These are phyloP conservation scores for Leishmania tarentolae DNA, from an alignment of 208 protist species.

Conservation along the genomic window DNA sequence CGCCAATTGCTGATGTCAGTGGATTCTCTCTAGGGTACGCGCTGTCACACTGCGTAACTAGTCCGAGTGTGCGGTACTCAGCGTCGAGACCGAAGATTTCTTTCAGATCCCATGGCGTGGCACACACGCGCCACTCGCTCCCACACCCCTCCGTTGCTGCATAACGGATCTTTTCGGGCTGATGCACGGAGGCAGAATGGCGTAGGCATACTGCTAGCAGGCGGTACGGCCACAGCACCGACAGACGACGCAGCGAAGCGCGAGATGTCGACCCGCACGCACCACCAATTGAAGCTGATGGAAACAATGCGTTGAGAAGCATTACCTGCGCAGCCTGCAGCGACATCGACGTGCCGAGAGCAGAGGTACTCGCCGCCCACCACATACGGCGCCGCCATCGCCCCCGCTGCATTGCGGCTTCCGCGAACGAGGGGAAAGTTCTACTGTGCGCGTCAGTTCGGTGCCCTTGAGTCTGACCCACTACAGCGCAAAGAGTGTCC, in stretches of 20 bases:
- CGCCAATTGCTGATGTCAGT: neutral
- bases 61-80: neutral
- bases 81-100: neutral
- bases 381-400: constrained; percentile 10
- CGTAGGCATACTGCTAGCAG: neutral
- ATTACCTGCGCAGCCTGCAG: neutral
- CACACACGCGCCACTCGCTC: neutral
- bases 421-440: neutral
- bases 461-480: neutral
- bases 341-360: neutral
- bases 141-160: neutral
- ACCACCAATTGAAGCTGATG: too few relatives aligned
- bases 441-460: neutral
- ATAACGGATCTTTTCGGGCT: neutral
- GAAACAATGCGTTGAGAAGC: neutral
- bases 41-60: neutral
- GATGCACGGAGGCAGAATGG: neutral
- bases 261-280: neutral
- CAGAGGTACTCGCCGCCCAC: neutral
- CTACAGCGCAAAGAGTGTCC: neutral
- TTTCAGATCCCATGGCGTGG: neutral
- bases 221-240: neutral
- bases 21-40: neutral
- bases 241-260: neutral
- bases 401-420: neutral